Evolutionary conservation across 2,329 filamentous ascomycete species (phyloP).

Genomic region (Alternaria ethzedia): DNA sequence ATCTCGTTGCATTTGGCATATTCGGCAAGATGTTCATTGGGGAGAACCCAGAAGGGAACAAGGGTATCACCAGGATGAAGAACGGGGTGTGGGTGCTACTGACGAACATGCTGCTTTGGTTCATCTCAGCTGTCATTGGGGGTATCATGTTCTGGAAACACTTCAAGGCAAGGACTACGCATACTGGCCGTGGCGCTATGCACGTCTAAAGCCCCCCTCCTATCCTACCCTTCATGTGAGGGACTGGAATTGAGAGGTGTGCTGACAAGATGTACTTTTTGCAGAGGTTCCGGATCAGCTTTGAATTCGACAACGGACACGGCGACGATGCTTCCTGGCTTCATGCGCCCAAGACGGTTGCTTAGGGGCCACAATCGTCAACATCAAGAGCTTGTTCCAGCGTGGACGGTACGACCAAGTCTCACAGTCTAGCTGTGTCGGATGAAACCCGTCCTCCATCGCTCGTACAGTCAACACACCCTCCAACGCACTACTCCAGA

Average conservation of each 20-base stretch:
- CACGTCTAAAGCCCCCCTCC: constrained; percentile 26
- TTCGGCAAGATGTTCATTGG: constrained; percentile 83
- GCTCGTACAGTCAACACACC: background rate
- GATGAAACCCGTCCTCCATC: background rate
- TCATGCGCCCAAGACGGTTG: background rate
- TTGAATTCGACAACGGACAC: constrained; percentile 6
- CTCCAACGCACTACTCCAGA: background rate
- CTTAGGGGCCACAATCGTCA: background rate
- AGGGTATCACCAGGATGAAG: constrained; percentile 77
- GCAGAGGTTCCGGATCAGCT: constrained; percentile 6
- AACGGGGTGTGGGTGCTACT: constrained; percentile 85
- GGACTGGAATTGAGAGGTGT: background rate
- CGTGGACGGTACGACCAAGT: background rate
- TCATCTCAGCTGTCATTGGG: constrained; percentile 65
- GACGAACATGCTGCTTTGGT: constrained; percentile 76
- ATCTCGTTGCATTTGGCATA: constrained; percentile 81
- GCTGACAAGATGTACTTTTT: constrained; percentile 6
- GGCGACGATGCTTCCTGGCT: background rate
- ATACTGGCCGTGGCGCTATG: constrained; percentile 24
- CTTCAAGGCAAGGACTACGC: constrained; percentile 37
- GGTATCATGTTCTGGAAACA: constrained; percentile 62
- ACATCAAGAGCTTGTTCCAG: background rate
- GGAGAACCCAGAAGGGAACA: constrained; percentile 68
- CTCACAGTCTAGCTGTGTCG: background rate
- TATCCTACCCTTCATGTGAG: background rate